Conservation (phyloP, 2,329 filamentous ascomycete species). For the Talaromyces pinophilus region DNA sequence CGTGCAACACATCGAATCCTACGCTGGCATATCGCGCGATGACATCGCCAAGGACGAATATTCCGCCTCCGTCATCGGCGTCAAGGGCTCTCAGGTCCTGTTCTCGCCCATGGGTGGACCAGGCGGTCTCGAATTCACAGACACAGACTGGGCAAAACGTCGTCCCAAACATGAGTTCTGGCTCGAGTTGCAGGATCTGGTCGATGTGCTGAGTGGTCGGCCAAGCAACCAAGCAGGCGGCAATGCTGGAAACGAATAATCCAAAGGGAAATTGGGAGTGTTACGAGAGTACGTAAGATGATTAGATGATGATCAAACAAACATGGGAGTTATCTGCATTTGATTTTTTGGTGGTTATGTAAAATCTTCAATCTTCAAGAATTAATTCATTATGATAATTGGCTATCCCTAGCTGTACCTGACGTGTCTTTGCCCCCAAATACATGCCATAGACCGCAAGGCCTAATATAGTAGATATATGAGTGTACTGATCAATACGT, state of each 20-base stretch:
- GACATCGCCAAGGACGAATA: constrained; percentile 72
- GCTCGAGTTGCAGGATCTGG: constrained; percentile 74
- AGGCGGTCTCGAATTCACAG: constrained; percentile 71
- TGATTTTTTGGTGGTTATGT: not conserved
- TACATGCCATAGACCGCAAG: not conserved
- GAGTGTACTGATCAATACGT: not conserved
- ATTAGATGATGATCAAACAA: not conserved
- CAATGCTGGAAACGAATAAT: not conserved
- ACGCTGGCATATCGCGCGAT: constrained; percentile 64
- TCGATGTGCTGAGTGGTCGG: constrained; percentile 80
- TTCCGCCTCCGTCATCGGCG: constrained; percentile 82
- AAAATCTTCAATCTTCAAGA: not conserved
- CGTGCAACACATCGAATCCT: constrained; percentile 84
- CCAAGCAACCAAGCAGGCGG: constrained; percentile 39
- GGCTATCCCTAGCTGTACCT: no score
- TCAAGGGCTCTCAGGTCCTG: constrained; percentile 85
- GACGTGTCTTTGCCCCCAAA: no score
- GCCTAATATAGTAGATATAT: no score
- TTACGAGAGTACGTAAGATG: not conserved
- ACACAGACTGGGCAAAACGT: constrained; percentile 91
- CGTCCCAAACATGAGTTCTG: constrained; percentile 84
- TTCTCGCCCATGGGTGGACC: constrained; percentile 71
- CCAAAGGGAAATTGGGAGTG: not conserved
- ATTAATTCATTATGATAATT: not conserved
- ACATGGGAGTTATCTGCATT: not conserved